Evolutionary conservation across 2,329 filamentous ascomycete species (phyloP).

Genomic region (Dothidotthia symphoricarpi): DNA sequence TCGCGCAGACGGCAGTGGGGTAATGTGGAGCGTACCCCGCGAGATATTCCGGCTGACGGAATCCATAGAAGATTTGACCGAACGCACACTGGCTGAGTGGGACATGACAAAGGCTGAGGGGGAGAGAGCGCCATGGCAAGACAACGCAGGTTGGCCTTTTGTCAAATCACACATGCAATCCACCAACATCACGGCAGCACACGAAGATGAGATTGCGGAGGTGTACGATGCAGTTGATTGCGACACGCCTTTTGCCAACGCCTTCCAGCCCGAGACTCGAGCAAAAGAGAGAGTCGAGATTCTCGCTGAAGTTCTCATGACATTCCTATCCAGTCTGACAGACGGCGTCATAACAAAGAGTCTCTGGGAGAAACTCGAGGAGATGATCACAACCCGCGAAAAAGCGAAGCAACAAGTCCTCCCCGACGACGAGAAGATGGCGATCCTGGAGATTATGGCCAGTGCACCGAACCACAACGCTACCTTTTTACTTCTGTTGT

Average conservation of each 20-base stretch:
- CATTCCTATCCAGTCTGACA: conserved; percentile 71
- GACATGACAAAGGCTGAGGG: conserved; percentile 53
- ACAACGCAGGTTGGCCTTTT: conserved; percentile 61
- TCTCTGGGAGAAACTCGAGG: conserved; percentile 59
- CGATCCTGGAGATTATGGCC: conserved; percentile 70
- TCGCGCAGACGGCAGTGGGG: conserved; percentile 42
- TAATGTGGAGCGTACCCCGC: conserved; percentile 77
- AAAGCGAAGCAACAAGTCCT: conserved; percentile 45
- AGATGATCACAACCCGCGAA: conserved; percentile 30
- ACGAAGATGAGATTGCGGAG: conserved; percentile 46
- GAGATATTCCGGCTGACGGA: conserved; percentile 90
- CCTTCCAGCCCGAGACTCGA: conserved; percentile 59
- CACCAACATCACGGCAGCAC: conserved; percentile 46
- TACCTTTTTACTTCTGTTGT: conserved; percentile 81
- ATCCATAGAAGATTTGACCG: conserved; percentile 62
- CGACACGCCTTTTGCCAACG: conserved; percentile 60
- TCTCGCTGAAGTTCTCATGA: conserved; percentile 66
- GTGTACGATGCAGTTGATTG: conserved; percentile 69
- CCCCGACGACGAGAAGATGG: conserved; percentile 57
- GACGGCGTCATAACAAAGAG: conserved; percentile 74
- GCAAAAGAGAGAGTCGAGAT: conserved; percentile 71
- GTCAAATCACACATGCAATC: conserved; percentile 27
- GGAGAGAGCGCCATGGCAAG: conserved; percentile 53
- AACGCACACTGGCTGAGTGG: conserved; percentile 62
- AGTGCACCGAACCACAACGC: conserved; percentile 75